phyloP scores from a whole-genome alignment of 148 eudicot genomes.

The Heliosperma pusillum region DNA sequence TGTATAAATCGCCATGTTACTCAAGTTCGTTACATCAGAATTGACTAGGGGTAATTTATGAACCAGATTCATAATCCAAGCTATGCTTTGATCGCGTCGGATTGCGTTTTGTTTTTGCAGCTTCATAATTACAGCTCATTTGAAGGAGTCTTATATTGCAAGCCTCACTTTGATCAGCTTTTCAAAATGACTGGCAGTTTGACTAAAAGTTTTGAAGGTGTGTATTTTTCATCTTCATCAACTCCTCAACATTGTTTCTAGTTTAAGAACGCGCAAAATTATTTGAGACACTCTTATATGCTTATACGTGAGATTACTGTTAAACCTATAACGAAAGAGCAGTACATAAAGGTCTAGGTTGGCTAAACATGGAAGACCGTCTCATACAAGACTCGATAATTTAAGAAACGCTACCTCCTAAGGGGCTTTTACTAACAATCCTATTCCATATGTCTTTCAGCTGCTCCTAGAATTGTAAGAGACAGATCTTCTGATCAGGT shows the following conservation, averaged over 20 bases:
- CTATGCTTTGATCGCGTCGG: neutral
- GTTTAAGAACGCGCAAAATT: too few relatives aligned
- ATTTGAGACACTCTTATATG: too few relatives aligned
- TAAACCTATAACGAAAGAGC: too few relatives aligned
- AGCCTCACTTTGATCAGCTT: conserved; percentile 88
- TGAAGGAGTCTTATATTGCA: conserved; percentile 88
- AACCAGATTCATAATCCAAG: neutral
- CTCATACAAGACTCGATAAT: too few relatives aligned
- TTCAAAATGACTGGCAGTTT: conserved; percentile 91
- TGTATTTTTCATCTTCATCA: conserved; percentile 2
- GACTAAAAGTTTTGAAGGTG: conserved; percentile 90
- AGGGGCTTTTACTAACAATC: neutral
- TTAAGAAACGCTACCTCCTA: neutral
- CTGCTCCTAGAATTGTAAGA: conserved; percentile 63
- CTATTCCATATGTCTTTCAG: conserved; percentile 27
- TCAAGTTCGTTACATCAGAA: too few relatives aligned
- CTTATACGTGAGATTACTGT: too few relatives aligned
- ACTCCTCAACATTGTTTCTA: neutral
- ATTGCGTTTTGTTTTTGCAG: conserved; percentile 38
- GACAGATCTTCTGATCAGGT: conserved; percentile 62
- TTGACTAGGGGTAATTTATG: neutral
- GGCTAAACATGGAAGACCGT: too few relatives aligned
- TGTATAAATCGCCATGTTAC: too few relatives aligned
- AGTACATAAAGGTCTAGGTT: too few relatives aligned
- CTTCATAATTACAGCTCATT: conserved; percentile 71